Evolutionary conservation across 2,329 filamentous ascomycete species (phyloP).

Genomic region (Thermochaetoides dissita): DNA sequence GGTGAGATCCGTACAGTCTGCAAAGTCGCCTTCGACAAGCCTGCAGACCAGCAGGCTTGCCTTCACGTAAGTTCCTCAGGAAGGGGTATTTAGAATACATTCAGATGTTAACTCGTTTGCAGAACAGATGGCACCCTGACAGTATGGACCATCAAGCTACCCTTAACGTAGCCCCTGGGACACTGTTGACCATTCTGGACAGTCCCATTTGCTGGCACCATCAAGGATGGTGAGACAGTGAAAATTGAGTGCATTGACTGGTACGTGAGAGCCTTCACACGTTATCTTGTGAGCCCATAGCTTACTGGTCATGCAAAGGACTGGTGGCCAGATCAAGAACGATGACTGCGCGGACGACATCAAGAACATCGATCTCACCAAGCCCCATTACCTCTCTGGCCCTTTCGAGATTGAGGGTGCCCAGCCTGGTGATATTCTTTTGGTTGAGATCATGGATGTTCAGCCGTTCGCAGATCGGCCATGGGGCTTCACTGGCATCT

Average conservation of each 20-base stretch:
- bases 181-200: not conserved
- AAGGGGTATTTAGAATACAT: too few relatives aligned
- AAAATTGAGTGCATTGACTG: conserved; percentile 91
- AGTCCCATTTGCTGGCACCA: conserved; percentile 62
- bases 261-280: conserved; percentile 17
- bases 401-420: conserved; percentile 79
- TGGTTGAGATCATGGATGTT: conserved; percentile 86
- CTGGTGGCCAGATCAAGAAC: conserved; percentile 72
- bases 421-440: conserved; percentile 68
- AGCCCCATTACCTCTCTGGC: conserved; percentile 76
- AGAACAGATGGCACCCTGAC: conserved; percentile 92
- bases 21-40: conserved; percentile 59
- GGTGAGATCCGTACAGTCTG: conserved; percentile 53
- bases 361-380: conserved; percentile 68
- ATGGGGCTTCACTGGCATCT: conserved; percentile 83
- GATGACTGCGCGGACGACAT: conserved; percentile 84
- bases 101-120: not conserved
- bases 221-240: conserved; percentile 73
- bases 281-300: too few relatives aligned
- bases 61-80: conserved; percentile 47
- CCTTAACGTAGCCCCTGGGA: not conserved
- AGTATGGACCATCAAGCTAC: conserved; percentile 35
- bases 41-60: conserved; percentile 53
- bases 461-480: conserved; percentile 75
- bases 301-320: conserved; percentile 26